A percentile compares a stretch with the other conserved stretches of the same genome.
Evolutionary conservation across 495 filamentous ascomycete genomes (phyloP).

Genomic region (Trichoderma virens): DNA sequence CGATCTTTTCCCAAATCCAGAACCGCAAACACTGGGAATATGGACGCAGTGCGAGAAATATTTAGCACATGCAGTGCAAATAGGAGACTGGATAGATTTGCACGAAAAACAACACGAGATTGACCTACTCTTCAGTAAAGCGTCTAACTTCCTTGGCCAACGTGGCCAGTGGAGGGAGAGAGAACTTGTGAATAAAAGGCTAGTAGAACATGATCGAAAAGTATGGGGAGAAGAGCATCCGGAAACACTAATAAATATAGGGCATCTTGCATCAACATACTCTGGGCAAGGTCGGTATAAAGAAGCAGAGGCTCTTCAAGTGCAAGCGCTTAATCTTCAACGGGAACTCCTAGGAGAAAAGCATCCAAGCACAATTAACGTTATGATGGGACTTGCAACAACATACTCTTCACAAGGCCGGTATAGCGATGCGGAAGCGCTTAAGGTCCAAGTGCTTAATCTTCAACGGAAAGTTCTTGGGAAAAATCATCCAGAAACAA

Average conservation of each 20-base stretch:
- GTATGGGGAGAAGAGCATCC: neutral
- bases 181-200: conserved; percentile 10
- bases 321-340: conserved; percentile 15
- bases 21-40: conserved; percentile 9
- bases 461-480: neutral
- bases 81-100: conserved; percentile 14
- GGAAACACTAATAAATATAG: neutral
- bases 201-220: conserved; percentile 6
- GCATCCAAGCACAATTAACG: conserved; percentile 18
- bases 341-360: conserved; percentile 18
- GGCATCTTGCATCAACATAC: neutral
- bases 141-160: conserved; percentile 15
- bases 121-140: conserved; percentile 15
- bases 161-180: conserved; percentile 15
- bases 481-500: neutral
- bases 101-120: conserved; percentile 12
- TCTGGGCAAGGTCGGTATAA: neutral
- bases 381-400: conserved; percentile 17
- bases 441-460: neutral
- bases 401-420: conserved; percentile 18
- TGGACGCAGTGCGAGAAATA: conserved; percentile 18
- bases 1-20: conserved; percentile 16
- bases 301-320: neutral
- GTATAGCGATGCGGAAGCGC: conserved; percentile 12
- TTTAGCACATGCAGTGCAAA: conserved; percentile 12